Evolutionary conservation across 768 basidiomycete genomes (phyloP), one percentile per base, ranked within the genome.

Genomic region (Pleurotus cornucopiae): DNA sequence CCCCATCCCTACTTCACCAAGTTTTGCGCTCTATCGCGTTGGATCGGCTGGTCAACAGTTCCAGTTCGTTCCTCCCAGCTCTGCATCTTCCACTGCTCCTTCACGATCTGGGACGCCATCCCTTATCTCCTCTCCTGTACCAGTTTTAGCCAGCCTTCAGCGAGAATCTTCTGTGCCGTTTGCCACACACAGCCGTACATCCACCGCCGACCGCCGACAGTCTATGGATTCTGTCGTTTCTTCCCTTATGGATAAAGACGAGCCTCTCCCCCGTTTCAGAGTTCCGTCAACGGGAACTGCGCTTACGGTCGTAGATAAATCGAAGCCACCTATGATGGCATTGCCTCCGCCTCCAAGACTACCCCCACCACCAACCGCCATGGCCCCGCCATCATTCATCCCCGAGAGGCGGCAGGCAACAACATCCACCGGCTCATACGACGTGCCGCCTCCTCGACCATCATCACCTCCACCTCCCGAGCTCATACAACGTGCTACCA

Each of bases 401-500:
- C 90, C 91, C 21, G 89, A 91, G 18, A 78, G 80, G 64, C 82
- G 80, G 61, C 61, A 76, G 46, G 73, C 73, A 21, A 73, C 75
- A 3, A 68, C 68, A 13, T 75, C 79, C 6, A 71, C 70, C 55
- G 68, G 75, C 18, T 75, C 79, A 4, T 72, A 76, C 44, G 87
- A 88, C 59, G 69, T 72, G 4, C 89, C 89, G 9, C 94, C 95
- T 0, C 88, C 91, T 25, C 79, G 95, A 44, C 96, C 96, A 0
- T 88, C 85, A 3, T 98, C 96, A 0, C 95, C 96, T 1, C 95
- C 94, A 4, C 96, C 94, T 14, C 76, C 88, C 14, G 94, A 98
- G 56, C 88, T 97, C 65, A 86, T 97, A 58, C 88, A 92, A 64
- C 89, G 95, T 12, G 93, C 95, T 7, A 91, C 91, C 3, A 93